Evolutionary conservation across 495 filamentous ascomycete species (phyloP), one percentile per base, ranked within the genome.

Genomic region (Entonaema liquescens): DNA sequence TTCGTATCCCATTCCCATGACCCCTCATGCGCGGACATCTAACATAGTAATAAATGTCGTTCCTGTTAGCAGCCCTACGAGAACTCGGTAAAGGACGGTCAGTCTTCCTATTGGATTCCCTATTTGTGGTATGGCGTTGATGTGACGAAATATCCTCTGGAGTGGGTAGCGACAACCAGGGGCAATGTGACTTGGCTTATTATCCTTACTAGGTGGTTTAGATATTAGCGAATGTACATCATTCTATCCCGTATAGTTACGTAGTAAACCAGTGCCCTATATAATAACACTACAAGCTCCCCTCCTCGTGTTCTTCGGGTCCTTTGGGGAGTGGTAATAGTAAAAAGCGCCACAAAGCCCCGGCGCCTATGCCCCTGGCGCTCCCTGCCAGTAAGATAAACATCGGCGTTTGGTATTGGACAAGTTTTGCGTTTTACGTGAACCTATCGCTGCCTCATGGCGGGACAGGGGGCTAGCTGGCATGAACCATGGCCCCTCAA

Each of bases 51-150:
- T 47, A 67, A 47, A 54, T 47, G 26, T 63, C 26, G 29, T 21
- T 56, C 35, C 42, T 58, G 59, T 57, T 35, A 67, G 58, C 59
- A 71, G 62, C 63, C 68, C 62, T 66, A 67, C 62, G 58, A 28
- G 52, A 58, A 29, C 50, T 52, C 38, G 53, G 62, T 67, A 44
- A n/a, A 38, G 31, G 25, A 15, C 63, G 68, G 59, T 13, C 53
- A 8, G 42, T 19, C 11, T 67, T 67, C 63, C 58, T 67, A 63
- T 71, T 71, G 68, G 68, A 50, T 52, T 67, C 33, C 61, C 7
- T 19, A 36, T 66, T 66, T 67, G 33, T 53, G 58, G 58, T 52
- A 63, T 58, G 38, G 52, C 13, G 25, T 40, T 47, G 17, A 65
- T 66, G 68, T 71, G 62, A 71, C 58, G 52, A 66, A 56, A 70